Evolutionary conservation across 768 basidiomycete genomes (phyloP), one percentile per base, ranked within the genome.

Genomic region (Obba rivulosa): DNA sequence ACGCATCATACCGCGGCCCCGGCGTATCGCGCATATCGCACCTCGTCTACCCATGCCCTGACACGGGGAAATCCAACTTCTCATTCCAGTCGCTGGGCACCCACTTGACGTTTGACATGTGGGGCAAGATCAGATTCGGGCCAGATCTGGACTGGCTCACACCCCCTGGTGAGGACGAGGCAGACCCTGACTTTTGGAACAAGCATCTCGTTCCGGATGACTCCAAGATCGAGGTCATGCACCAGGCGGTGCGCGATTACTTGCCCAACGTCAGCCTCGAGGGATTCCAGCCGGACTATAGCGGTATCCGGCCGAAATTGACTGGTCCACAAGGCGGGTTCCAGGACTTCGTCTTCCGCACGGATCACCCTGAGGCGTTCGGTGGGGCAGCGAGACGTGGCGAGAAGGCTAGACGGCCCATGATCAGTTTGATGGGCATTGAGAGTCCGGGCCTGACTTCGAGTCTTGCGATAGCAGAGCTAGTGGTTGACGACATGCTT

Each of bases 391-490:
- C 57, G 60, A 28, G 52, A 43, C 43, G 59, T 56, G 34, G 56
- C 47, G 39, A 68, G 69, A 54, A 53, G 10, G 41, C 28, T 7
- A 13, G 28, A 13, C 28, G 28, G 13, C 47, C 42, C 46, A 84
- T 98, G 82, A 75, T 97, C 56, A 92, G 82, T 62, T 68, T 96
- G 51, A 63, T 92, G 61, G 92, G 93, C 0, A 92, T 98, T 52
- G 92, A 96, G 62, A 90, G 86, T 53, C 95, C 95, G 0, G 95
- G 95, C 0, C 67, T 98, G 61, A 98, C 95, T 3, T 79, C 87
- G 9, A 79, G 80, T 57, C 76, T 98, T 55, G 92, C 89, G 3
- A 85, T 95, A 31, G 95, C 87, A 2, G 89, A 95, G 67, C 67
- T 76, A 60, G 83, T 96, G 1, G 85, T 84, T 8, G 79, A 83